Base-by-base conservation (phyloP, 768 basidiomycete genomes). In the Tylopilus sp. region DNA sequence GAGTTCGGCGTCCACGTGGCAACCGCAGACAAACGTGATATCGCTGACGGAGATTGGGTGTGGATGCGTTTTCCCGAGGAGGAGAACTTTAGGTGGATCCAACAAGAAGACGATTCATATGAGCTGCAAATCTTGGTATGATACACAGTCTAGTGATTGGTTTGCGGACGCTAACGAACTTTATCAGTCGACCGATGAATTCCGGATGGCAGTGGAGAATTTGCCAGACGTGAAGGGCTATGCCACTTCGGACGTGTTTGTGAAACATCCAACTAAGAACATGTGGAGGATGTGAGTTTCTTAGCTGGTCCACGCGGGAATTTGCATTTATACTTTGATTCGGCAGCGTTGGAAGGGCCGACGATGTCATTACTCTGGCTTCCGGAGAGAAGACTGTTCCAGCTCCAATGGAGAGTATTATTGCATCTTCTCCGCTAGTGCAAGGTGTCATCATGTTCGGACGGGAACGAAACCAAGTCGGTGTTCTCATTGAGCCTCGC, bases 121-220 rank as follows among this genome's bases (percentile, higher is more conserved):
- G 76, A 76, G 44, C 71, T 65, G 22, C 74, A 75, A 25, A 49
- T 74, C 13, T 48, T 76, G 60, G 76, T 77, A n/a, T 43, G 62
- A 7, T 25, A 9, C 11, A n/a, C n/a, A n/a, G n/a, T n/a, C n/a
- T 36, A n/a, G 34, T 7, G 7, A 3, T 36, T 6, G 17, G 6
- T 36, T 6, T 22, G 21, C 6, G 11, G 21, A 8, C 19, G n/a
- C n/a, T n/a, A n/a, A n/a, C 22, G 9, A 38, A 13, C 37, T 10
- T 38, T 22, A 13, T 10, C 9, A 8, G n/a, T 2, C 19, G 6
- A n/a, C 9, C 17, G 7, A 7, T n/a, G 36, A 7, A 19, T 6
- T 17, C 22, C 40, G 17, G 22, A 13, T 24, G 3, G 45, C 40
- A 6, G 24, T 41, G 1, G 40, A 41, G 40, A 41, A 41, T 7